These are phyloP conservation scores for Pythium rishiriense DNA, from an alignment of 352 stramenopile genomes.

Conservation along the genomic window DNA sequence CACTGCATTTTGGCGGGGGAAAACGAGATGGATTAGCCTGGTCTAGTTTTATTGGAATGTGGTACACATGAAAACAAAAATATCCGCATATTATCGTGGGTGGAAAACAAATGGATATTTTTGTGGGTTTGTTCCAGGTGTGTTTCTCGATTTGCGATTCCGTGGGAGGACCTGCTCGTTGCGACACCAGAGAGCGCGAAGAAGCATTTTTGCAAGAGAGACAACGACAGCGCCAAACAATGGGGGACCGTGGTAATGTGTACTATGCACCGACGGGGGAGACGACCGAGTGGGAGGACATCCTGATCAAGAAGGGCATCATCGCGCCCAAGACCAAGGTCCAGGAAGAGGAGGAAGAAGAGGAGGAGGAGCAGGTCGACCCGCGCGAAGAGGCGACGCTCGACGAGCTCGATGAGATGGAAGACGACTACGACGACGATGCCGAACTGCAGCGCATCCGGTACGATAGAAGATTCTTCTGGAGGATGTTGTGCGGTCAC, in stretches of 20 bases:
- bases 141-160: background rate
- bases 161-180: background rate
- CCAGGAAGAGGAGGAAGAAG: conserved; percentile 60
- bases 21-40: background rate
- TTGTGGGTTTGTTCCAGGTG: background rate
- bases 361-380: conserved; percentile 70
- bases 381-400: conserved; percentile 78
- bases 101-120: conserved; percentile 10
- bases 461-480: conserved; percentile 9
- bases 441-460: conserved; percentile 73
- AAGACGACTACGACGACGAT: conserved; percentile 89
- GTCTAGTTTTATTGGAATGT: background rate
- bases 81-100: background rate
- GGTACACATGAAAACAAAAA: background rate
- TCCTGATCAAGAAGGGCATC: conserved; percentile 88
- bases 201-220: background rate
- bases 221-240: conserved; percentile 14
- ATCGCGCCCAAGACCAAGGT: conserved; percentile 89
- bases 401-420: conserved; percentile 85
- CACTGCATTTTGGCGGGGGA: conserved; percentile 18
- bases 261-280: conserved; percentile 86
- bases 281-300: conserved; percentile 91
- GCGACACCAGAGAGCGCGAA: conserved; percentile 9
- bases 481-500: background rate
- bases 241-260: conserved; percentile 79